A percentile compares a stretch with the other conserved stretches of the same genome.
Evolutionary conservation across 2,329 filamentous ascomycete genomes (phyloP).

Genomic region (Ceratocystiopsis minuta): DNA sequence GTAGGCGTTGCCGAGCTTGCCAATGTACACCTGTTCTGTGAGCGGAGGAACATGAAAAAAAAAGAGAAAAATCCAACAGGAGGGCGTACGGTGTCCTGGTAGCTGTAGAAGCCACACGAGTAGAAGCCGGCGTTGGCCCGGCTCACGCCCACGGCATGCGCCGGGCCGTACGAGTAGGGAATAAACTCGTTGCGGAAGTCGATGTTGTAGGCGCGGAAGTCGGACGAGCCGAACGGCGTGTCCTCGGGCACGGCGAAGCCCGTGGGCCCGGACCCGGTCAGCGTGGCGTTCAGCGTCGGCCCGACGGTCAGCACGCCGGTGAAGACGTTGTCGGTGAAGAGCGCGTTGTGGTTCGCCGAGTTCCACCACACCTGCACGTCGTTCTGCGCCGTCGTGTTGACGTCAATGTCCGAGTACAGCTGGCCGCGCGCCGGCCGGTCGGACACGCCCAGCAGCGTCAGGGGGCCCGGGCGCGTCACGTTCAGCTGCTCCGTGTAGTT

Average conservation of each 20-base stretch:
- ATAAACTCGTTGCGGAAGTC: conserved; percentile 37
- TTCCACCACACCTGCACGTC: conserved; percentile 40
- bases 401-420: too few relatives aligned
- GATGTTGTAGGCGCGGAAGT: conserved; percentile 50
- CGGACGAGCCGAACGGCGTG: conserved; percentile 43
- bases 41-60: too few relatives aligned
- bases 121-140: conserved; percentile 51
- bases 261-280: conserved; percentile 43
- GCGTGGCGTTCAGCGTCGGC: conserved; percentile 42
- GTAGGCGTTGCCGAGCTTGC: conserved; percentile 48
- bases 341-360: conserved; percentile 30
- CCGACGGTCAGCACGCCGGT: conserved; percentile 44
- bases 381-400: conserved; percentile 13
- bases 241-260: conserved; percentile 40
- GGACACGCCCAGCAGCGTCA: conserved; percentile 44
- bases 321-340: conserved; percentile 39
- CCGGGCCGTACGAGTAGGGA: conserved; percentile 32
- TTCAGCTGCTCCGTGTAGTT: conserved; percentile 48
- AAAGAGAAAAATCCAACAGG: too few relatives aligned
- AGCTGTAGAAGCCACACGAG: conserved; percentile 46
- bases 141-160: conserved; percentile 40
- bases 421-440: conserved; percentile 14
- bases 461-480: conserved; percentile 40
- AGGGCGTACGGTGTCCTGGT: conserved; percentile 40
- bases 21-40: conserved; percentile 35